phyloP scores from a whole-genome alignment of 2,329 filamentous ascomycete species.

The Exophiala dermatitidis region DNA sequence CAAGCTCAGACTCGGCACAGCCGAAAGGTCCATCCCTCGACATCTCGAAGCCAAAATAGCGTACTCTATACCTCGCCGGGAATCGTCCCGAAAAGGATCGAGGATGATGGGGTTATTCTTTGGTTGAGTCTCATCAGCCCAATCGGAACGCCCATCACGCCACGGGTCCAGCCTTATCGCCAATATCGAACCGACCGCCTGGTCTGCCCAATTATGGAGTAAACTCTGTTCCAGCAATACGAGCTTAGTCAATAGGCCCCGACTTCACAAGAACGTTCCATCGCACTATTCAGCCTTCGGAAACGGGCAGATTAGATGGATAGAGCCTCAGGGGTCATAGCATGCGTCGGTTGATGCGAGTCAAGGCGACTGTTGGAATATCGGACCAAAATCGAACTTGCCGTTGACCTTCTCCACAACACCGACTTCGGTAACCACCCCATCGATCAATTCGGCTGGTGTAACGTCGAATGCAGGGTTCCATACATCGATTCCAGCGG shows the following conservation, averaged over 20 bases:
- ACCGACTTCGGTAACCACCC: conserved; percentile 86
- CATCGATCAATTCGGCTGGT: conserved; percentile 79
- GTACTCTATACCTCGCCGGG: conserved; percentile 5
- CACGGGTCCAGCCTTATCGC: neutral
- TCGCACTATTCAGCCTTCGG: no score
- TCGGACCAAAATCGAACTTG: conserved; percentile 52
- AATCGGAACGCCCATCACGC: neutral
- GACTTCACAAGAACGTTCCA: no score
- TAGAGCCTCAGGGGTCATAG: no score
- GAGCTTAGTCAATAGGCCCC: no score
- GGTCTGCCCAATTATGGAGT: neutral
- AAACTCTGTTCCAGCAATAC: neutral
- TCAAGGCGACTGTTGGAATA: conserved; percentile 30
- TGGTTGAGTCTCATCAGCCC: neutral
- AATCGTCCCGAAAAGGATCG: neutral
- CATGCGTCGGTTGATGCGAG: neutral
- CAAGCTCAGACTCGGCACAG: conserved; percentile 31
- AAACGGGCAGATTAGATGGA: no score
- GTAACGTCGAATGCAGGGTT: conserved; percentile 97
- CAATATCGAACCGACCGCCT: neutral
- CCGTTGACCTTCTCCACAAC: conserved; percentile 72
- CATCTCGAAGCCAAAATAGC: conserved; percentile 17
- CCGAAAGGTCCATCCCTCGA: conserved; percentile 19
- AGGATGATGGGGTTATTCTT: neutral
- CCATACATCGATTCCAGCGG: conserved; percentile 74